Evolutionary conservation across 805 yeast genomes (phyloP).

Genomic region (Dipodascopsis uninucleata): DNA sequence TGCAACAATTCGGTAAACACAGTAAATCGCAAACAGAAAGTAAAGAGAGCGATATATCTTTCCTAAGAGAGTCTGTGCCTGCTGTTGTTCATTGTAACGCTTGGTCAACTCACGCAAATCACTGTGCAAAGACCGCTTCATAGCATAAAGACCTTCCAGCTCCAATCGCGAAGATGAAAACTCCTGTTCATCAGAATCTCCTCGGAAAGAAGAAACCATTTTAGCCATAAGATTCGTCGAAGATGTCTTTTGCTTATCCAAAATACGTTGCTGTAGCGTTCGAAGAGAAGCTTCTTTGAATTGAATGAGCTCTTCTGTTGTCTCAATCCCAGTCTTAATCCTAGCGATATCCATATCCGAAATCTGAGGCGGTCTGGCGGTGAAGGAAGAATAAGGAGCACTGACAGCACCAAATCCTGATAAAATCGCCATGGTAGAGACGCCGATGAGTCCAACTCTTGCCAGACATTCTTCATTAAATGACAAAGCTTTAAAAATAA

Average conservation of each 20-base stretch:
- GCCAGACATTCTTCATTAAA: slow-evolving; percentile 33
- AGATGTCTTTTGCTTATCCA: slow-evolving; percentile 28
- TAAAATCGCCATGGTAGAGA: slow-evolving; percentile 41
- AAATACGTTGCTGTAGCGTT: slow-evolving; percentile 28
- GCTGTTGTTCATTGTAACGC: slow-evolving; percentile 31
- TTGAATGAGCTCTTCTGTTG: slow-evolving; percentile 34
- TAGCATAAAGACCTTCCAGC: slow-evolving; percentile 36
- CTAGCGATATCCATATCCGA: slow-evolving; percentile 35
- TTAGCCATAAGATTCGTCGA: slow-evolving; percentile 34
- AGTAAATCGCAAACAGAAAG: slow-evolving; percentile 39
- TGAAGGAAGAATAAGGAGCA: slow-evolving; percentile 41
- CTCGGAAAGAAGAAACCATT: slow-evolving; percentile 29
- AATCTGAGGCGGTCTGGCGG: slow-evolving; percentile 30
- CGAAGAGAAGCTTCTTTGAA: slow-evolving; percentile 31
- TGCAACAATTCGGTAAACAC: slow-evolving; percentile 41
- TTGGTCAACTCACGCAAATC: slow-evolving; percentile 33
- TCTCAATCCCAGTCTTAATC: slow-evolving; percentile 31
- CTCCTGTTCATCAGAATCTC: slow-evolving; percentile 26
- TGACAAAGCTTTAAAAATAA: slow-evolving; percentile 8
- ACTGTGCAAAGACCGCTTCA: slow-evolving; percentile 34
- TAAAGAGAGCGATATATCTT: slow-evolving; percentile 31
- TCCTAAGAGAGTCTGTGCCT: slow-evolving; percentile 35
- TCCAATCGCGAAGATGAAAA: slow-evolving; percentile 30
- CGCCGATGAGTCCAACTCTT: slow-evolving; percentile 40
- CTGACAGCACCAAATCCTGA: slow-evolving; percentile 43